Base-by-base conservation (phyloP, 108 stramenopile genomes). In the Chaetoceros tenuissimus region DNA sequence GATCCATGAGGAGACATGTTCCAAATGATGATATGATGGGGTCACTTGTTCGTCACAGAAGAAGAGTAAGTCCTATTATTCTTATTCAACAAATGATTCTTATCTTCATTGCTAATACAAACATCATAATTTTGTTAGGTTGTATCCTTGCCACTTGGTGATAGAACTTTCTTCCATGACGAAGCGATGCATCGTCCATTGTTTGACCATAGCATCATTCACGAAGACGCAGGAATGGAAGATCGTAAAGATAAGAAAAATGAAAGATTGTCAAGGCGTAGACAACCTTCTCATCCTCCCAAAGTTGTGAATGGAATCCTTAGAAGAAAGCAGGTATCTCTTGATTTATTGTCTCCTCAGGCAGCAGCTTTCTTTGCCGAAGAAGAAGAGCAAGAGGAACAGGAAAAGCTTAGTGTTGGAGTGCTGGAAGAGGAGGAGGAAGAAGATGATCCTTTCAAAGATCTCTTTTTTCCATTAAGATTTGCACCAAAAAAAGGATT, bases 1-100 rank as follows among this genome's bases (percentile, higher is more conserved):
- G n/a, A n/a, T n/a, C n/a, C n/a, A n/a, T n/a, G n/a, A n/a, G n/a
- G n/a, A n/a, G n/a, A n/a, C n/a, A n/a, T n/a, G n/a, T n/a, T n/a
- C n/a, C n/a, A n/a, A n/a, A n/a, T n/a, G 43, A 50, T 10, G 67
- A 64, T 8, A 28, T 79, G 45, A 79, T 79, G 78, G 78, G 78
- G 23, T 73, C 78, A 2, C 54, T 79, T 48, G 21, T 79, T 2
- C 61, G 73, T 44, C 66, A 73, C 59, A 79, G 74, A 74, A 74
- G 53, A 66, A 10, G 13, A 13, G 34, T 40, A 13, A 13, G 34
- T 40, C 8, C 34, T 10, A 13, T 40, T 40, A 40, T 13, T 40
- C 5, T 10, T 13, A 40, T 40, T 13, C 34, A 40, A 13, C 13
- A 40, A 5, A 10, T 40, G 34, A 40, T 40, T 10, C 5, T 40